Base-by-base conservation (phyloP, 73 alveolate species). In the Symbiodinium pilosum region DNA sequence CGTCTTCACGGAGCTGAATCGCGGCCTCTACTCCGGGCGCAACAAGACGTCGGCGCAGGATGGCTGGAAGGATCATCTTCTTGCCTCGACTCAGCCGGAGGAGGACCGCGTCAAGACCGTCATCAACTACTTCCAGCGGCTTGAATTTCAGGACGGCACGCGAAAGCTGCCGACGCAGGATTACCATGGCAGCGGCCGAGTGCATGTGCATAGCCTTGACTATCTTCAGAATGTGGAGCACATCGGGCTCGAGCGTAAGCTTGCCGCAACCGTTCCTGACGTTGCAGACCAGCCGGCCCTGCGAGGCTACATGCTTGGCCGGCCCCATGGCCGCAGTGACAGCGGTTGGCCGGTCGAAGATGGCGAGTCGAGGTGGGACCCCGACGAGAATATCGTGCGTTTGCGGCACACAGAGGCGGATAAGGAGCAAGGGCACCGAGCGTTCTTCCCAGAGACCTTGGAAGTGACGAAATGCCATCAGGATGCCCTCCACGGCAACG, bases 121-220 rank as follows among this genome's bases (percentile, higher is more conserved):
- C 64, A 64, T 39, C 64, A 83, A 83, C 64, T 83, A 40, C 88
- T 83, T 83, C 64, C 88, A 40, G 64, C 59, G 88, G 28, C 88
- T 83, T 20, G 88, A 83, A 64, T 83, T 40, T 38, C 88, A 83
- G 88, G 87, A 68, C 30, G 94, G 51, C 2, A 43, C 9, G 1
- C 20, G 39, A 11, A 89, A 89, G 43, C 40, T 68, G 87, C 88
- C 96, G 21, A 89, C 96, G 38, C 96, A 89, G 77, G 77, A 89
- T 41, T 89, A 89, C 75, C 96, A 89, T n/a, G 96, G 96, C 30
- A 41, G 88, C 28, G 96, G 88, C 26, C 71, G 88, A 14, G 96
- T 89, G 3, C 96, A 89, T 9, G 71, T 68, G 43, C 96, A 89
- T 40, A 69, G 96, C 87, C 75, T 89, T 26, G 77, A 68, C 54